Evolutionary conservation across 83 land plant genomes (phyloP), one percentile per base, ranked within the genome.

Genomic region (Larix sibirica): DNA sequence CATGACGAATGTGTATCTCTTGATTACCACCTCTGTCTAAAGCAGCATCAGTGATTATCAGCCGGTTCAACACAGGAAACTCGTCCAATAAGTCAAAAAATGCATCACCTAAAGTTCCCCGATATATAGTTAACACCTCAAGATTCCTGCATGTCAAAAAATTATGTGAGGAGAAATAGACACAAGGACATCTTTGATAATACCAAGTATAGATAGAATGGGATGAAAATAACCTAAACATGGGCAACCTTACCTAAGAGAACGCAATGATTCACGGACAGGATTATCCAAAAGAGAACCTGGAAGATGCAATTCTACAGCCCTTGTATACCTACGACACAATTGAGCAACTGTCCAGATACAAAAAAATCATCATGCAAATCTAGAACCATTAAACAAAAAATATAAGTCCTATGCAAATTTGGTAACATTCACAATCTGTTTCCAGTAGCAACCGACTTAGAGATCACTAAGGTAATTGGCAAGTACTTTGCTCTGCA

Each of bases 271-370:
- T 81, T 86, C 88, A 80, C 82, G 87, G n/a, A 83, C 94, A 77
- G 93, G 91, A 56, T 75, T 74, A 62, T 97, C 97, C 24, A 93
- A 85, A 47, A 87, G 90, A 42, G 87, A 80, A 23, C 92, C 93
- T 67, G 31, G 83, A 18, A 97, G 66, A 81, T 92, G 93, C 33
- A 97, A 86, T 82, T 92, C 91, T 38, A 89, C 90, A 62, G 94
- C 98, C 79, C 87, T 96, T 44, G 95, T 98, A 80, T 96, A 97
- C 40, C 98, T 84, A 0, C 61, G 85, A 68, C 96, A 94, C 69
- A 97, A 83, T 80, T 87, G 87, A 65, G 79, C 93, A 86, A 97
- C 99, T 97, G 90, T 68, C 77, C 28, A 65, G 42, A 24, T 69
- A 70, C 23, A 40, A 3, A 71, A 1, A n/a, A 40, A 71, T 40